Evolutionary conservation across 768 basidiomycete species (phyloP), one percentile per base, ranked within the genome.

Genomic region (Termitomyces sp.): DNA sequence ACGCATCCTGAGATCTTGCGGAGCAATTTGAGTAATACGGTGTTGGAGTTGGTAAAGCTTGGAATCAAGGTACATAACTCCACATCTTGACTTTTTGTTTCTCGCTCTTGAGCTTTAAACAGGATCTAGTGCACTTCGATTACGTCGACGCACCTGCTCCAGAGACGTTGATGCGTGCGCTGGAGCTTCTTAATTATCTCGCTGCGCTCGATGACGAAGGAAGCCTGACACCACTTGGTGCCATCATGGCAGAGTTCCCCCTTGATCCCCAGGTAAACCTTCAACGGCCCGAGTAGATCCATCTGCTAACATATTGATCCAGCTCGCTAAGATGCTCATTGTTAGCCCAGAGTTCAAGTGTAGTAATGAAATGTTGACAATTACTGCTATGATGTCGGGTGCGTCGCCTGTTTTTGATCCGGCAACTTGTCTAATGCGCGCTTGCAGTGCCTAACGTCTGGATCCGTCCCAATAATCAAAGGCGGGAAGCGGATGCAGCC

Each of bases 341-440:
- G 82, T 87, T 62, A 95, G 92, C 69, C 92, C 96, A 2, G 94
- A 98, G 68, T 97, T 98, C 76, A 85, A 86, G 57, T 98, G 96
- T 74, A 94, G 92, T 59, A 94, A 97, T 65, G 97, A 98, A 69
- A 90, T 98, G 48, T 71, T 99, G 55, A 94, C 91, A 1, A 92
- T 99, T 59, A 93, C 92, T 4, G 90, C 97, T 0, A 98, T 98
- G 96, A 78, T 99, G 63, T 97, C 94, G 20, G 88, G 92, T 92
- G 62, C 10, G 81, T 70, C 5, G 33, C 40, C 46, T 28, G 0
- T 35, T 53, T 10, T 30, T 53, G 28, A 22, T 52, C 8, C 18
- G 38, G n/a, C 7, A n/a, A 32, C 5, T 18, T n/a, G 16, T 53
- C 20, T 56, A 35, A 32, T 10, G 8, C n/a, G 33, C 20, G n/a